Base-by-base conservation (phyloP, 83 land plant species). In the Picea abies region DNA sequence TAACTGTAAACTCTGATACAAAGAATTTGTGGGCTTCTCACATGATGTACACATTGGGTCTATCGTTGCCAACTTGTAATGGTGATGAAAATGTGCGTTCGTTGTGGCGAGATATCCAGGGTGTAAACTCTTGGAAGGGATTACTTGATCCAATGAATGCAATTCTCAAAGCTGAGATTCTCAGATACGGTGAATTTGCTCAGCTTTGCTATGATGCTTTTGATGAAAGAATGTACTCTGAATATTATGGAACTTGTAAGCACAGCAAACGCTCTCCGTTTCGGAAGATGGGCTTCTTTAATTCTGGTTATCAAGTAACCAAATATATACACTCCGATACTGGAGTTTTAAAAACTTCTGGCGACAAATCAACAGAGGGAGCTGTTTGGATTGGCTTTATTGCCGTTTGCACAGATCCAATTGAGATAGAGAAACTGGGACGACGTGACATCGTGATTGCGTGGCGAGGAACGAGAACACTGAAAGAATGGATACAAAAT, bases 241-340 rank as follows among this genome's bases (percentile, higher is more conserved):
- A 87, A 73, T 89, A 90, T 85, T 90, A 89, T 81, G 93, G 94
- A 26, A 84, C 82, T 32, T 90, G 90, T 83, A 84, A 86, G 77
- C 88, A 79, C 15, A 67, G 22, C 49, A 71, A 39, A 39, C 17
- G 47, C 22, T 71, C 76, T 7, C 23, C 39, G 88, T 85, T 87
- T 71, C 35, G 81, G 7, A 61, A 41, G 11, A 82, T 89, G 22
- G 92, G 81, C 58, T 79, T 94, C 88, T 41, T 72, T 0, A 64
- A 77, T 41, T 9, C 26, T 22, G 98, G 96, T 23, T 93, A 94
- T 83, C 67, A 88, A 11, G 86, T 96, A 10, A 90, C 89, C 47
- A 60, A 91, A 37, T 96, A 93, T 82, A 84, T 96, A 73, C 94
- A 90, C 83, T 95, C 99, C 62, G 89, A 90, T n/a, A 82, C 97